phyloP scores from a whole-genome alignment of 257 asterid genomes.

The Euphrasia confusa region DNA sequence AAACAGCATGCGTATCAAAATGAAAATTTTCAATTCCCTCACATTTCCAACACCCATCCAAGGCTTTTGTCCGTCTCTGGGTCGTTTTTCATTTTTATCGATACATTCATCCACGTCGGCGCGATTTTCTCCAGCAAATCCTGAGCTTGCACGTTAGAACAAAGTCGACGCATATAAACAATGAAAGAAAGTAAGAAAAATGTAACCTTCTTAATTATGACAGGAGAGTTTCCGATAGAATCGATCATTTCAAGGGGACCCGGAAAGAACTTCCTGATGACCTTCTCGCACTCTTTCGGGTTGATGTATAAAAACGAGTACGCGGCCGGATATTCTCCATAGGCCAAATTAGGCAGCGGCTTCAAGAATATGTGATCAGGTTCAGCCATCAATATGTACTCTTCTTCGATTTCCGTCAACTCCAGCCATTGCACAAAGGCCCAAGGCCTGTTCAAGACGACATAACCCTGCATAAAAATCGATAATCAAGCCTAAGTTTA shows the following conservation, averaged over 20 bases:
- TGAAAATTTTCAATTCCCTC: constrained; percentile 15
- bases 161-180: neutral
- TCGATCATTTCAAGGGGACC: constrained; percentile 52
- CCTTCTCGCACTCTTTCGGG: constrained; percentile 34
- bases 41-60: constrained; percentile 75
- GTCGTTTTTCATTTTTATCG: constrained; percentile 49
- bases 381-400: constrained; percentile 65
- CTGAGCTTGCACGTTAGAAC: constrained; percentile 22
- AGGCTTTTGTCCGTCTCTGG: constrained; percentile 39
- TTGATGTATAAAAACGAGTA: constrained; percentile 50
- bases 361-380: constrained; percentile 57
- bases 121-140: constrained; percentile 50
- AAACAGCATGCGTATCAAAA: neutral
- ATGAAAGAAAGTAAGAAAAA: neutral
- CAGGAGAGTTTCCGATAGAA: constrained; percentile 65
- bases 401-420: constrained; percentile 54
- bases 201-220: constrained; percentile 44
- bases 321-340: constrained; percentile 41
- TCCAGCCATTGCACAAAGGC: constrained; percentile 67
- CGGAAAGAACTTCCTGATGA: constrained; percentile 44
- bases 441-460: constrained; percentile 74
- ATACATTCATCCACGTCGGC: constrained; percentile 62
- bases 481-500: neutral
- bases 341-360: constrained; percentile 46
- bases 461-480: constrained; percentile 42